These are phyloP conservation scores for Volvox carteri DNA, from an alignment of 163 green algal genomes.

Conservation along the genomic window DNA sequence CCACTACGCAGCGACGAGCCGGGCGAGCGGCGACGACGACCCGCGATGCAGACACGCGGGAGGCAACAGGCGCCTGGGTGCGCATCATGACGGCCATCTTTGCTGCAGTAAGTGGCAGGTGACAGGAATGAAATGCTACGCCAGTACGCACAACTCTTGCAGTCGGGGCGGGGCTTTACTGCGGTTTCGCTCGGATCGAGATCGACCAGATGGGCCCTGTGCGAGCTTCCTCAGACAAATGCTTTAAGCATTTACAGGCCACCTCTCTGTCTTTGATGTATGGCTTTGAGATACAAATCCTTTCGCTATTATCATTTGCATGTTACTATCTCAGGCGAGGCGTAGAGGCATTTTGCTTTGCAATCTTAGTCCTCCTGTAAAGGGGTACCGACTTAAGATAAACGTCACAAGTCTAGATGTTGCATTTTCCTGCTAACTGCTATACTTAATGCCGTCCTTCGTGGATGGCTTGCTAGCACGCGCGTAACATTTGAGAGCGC, in stretches of 20 bases:
- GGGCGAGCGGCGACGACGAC: slow-evolving; percentile 40
- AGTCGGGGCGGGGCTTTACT: not conserved
- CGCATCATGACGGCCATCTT: slow-evolving; percentile 54
- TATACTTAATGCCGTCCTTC: no score
- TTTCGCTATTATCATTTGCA: no score
- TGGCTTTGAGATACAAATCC: no score
- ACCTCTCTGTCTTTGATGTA: no score
- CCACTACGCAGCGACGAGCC: slow-evolving; percentile 56
- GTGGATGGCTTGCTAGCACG: no score
- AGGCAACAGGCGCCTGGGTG: slow-evolving; percentile 45
- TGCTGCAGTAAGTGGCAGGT: slow-evolving; percentile 34
- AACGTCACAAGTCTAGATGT: no score
- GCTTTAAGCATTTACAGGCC: not conserved
- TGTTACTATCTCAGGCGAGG: no score
- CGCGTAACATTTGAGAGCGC: no score
- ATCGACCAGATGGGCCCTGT: slow-evolving; percentile 32
- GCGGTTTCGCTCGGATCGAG: not conserved
- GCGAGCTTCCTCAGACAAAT: not conserved
- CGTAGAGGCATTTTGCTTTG: no score
- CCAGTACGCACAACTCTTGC: not conserved
- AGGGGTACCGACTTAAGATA: no score
- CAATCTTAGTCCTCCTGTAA: no score
- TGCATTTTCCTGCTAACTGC: no score
- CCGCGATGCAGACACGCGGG: slow-evolving; percentile 32
- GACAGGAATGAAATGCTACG: not conserved